Percentiles rank a stretch among this genome's conserved stretches.
Evolutionary conservation across 2,329 filamentous ascomycete species (phyloP).

Genomic region (Cladorrhinum sp.): DNA sequence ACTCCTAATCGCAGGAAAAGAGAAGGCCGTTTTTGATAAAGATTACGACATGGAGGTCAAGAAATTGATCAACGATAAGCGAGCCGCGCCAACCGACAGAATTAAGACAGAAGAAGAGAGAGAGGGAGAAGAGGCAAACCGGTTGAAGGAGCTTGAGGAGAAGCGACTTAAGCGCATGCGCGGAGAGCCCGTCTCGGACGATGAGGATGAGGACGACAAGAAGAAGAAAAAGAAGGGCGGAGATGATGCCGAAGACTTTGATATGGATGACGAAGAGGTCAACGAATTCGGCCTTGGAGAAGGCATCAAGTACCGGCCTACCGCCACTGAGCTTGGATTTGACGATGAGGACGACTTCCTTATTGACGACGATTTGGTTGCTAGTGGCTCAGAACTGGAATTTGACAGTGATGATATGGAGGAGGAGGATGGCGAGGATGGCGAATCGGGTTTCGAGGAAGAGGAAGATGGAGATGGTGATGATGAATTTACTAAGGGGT

Average conservation of each 20-base stretch:
- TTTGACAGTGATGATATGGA: slow-evolving; percentile 52
- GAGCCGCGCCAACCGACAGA: slow-evolving; percentile 79
- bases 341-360: slow-evolving; percentile 95
- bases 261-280: slow-evolving; percentile 38
- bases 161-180: slow-evolving; percentile 82
- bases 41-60: slow-evolving; percentile 84
- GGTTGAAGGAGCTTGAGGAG: slow-evolving; percentile 77
- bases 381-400: slow-evolving; percentile 72
- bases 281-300: slow-evolving; percentile 60
- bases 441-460: slow-evolving; percentile 35
- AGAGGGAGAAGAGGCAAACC: slow-evolving; percentile 70
- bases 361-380: slow-evolving; percentile 84
- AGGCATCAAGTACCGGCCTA: slow-evolving; percentile 56
- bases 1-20: slow-evolving; percentile 48
- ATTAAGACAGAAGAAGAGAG: slow-evolving; percentile 91
- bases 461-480: slow-evolving; percentile 42
- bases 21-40: slow-evolving; percentile 70
- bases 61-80: slow-evolving; percentile 78
- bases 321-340: slow-evolving; percentile 64
- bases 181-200: slow-evolving; percentile 67
- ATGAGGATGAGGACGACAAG: slow-evolving; percentile 50
- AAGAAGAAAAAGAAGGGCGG: slow-evolving; percentile 38
- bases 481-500: slow-evolving; percentile 69
- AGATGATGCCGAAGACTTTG: slow-evolving; percentile 32
- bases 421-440: slow-evolving; percentile 45